A percentile compares a stretch with the other conserved stretches of the same genome.
phyloP scores from a whole-genome alignment of 306 rosid species.

The Lagenaria siceraria region DNA sequence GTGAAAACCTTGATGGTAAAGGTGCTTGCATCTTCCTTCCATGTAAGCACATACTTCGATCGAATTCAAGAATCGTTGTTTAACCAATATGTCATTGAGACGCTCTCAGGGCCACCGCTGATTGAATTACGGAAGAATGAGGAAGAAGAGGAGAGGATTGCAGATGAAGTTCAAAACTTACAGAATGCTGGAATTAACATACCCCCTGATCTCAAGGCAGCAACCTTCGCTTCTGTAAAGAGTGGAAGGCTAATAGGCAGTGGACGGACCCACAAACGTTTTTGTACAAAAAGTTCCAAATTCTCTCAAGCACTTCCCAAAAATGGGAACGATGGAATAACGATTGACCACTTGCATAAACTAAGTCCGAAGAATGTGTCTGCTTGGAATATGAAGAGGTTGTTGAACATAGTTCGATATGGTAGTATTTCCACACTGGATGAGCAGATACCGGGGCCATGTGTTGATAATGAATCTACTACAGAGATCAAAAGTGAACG shows the following conservation, averaged over 20 bases:
- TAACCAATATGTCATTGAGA: constrained; percentile 67
- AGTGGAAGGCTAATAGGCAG: constrained; percentile 35
- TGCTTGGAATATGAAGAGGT: constrained; percentile 94
- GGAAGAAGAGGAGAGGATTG: constrained; percentile 64
- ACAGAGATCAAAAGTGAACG: constrained; percentile 55
- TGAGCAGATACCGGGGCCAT: constrained; percentile 42
- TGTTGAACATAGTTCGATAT: constrained; percentile 54
- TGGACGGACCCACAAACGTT: constrained; percentile 27
- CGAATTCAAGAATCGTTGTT: constrained; percentile 75
- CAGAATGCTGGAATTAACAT: constrained; percentile 75
- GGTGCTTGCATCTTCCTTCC: constrained; percentile 76
- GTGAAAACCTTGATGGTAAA: constrained; percentile 62
- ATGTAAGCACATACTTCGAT: constrained; percentile 71
- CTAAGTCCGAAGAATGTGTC: constrained; percentile 65
- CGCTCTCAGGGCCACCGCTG: constrained; percentile 68
- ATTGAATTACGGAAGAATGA: constrained; percentile 40
- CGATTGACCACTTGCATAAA: constrained; percentile 62
- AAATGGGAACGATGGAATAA: constrained; percentile 46
- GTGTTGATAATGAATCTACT: constrained; percentile 31
- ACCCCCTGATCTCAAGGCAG: constrained; percentile 54
- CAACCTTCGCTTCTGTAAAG: constrained; percentile 20
- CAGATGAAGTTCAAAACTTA: constrained; percentile 58
- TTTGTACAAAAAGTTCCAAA: constrained; percentile 18
- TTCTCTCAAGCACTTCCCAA: constrained; percentile 27
- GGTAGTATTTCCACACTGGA: constrained; percentile 62